Evolutionary conservation across 306 rosid species (phyloP).

Genomic region (Carpinus fangiana): DNA sequence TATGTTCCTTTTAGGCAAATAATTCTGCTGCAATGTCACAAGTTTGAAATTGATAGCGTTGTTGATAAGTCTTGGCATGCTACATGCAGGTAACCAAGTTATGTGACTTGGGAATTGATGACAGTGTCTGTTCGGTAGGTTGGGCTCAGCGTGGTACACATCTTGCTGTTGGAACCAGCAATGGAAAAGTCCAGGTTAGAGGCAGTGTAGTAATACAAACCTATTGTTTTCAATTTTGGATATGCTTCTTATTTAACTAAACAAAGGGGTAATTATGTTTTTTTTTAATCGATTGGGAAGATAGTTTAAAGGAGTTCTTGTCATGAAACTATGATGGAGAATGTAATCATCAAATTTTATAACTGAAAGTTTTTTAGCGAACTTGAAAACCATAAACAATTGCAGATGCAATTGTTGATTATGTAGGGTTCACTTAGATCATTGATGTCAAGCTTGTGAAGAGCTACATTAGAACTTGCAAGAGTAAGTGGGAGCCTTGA

Average conservation of each 20-base stretch:
- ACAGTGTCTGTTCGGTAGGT: slow-evolving; percentile 91
- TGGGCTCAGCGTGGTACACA: slow-evolving; percentile 99
- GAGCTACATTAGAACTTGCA: not conserved
- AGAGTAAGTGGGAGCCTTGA: not conserved
- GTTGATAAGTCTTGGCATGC: slow-evolving; percentile 23
- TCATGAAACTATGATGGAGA: not conserved
- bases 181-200: slow-evolving; percentile 92
- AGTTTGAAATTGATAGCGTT: slow-evolving; percentile 1
- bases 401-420: not conserved
- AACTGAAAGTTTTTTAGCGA: not conserved
- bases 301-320: not conserved
- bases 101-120: slow-evolving; percentile 92
- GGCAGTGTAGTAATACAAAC: not conserved
- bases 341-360: not conserved
- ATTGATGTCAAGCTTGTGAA: not conserved
- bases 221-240: not conserved
- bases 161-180: slow-evolving; percentile 94
- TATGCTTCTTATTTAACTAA: slow-evolving; percentile 10
- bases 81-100: slow-evolving; percentile 82
- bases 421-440: not conserved
- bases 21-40: slow-evolving; percentile 1
- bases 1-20: not conserved
- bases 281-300: not conserved
- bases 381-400: not conserved
- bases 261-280: not conserved